Evolutionary conservation across 1,284 basidiomycete species (phyloP).

Genomic region (Xerocomus nothofagi): DNA sequence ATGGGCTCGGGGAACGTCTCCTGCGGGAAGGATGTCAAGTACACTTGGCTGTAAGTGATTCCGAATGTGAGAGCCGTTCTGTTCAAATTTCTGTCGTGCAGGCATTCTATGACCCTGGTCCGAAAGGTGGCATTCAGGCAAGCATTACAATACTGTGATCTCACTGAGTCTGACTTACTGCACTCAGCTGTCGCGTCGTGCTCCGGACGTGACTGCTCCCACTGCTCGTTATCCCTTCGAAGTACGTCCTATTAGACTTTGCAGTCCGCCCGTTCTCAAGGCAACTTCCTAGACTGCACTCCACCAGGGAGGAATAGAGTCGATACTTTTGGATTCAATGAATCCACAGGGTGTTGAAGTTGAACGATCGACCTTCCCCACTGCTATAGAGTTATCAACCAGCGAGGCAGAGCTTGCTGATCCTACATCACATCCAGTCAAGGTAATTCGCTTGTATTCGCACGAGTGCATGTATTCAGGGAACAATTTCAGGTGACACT

Average conservation of each 20-base stretch:
- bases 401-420: conserved; percentile 33
- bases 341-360: conserved; percentile 33
- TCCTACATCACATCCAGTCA: conserved; percentile 36
- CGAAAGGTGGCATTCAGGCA: conserved; percentile 34
- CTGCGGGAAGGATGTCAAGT: conserved; percentile 37
- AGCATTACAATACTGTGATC: neutral
- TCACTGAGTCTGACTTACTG: neutral
- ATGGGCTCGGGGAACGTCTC: conserved; percentile 38
- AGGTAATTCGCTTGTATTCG: conserved; percentile 17
- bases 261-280: neutral
- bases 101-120: conserved; percentile 40
- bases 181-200: conserved; percentile 33
- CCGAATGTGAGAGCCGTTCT: neutral
- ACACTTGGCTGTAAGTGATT: conserved; percentile 27
- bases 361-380: conserved; percentile 36
- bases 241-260: conserved; percentile 13
- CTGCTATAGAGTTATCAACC: conserved; percentile 33
- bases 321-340: conserved; percentile 37
- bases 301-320: conserved; percentile 40
- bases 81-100: conserved; percentile 9
- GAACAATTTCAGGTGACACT: conserved; percentile 36
- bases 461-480: conserved; percentile 1
- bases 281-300: conserved; percentile 26
- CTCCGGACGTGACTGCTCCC: conserved; percentile 34
- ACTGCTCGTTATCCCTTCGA: conserved; percentile 39